phyloP scores from a whole-genome alignment of 2,329 filamentous ascomycete genomes.

The Pyrenochaeta sp. region DNA sequence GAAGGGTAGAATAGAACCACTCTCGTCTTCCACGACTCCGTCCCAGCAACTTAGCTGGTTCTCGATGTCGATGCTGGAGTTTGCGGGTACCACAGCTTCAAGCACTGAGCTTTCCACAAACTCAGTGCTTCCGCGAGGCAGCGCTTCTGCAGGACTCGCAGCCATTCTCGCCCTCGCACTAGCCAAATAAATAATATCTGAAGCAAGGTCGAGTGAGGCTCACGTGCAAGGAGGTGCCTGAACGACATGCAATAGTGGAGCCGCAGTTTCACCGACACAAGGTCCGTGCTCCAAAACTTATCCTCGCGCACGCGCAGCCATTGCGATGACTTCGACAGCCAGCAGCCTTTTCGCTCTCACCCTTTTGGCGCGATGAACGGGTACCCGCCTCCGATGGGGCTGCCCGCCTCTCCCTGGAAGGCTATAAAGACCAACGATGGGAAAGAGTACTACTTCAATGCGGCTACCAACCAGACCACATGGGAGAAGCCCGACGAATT shows the following conservation, averaged over 20 bases:
- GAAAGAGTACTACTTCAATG: slow-evolving; percentile 90
- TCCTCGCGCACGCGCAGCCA: neutral
- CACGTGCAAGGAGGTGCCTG: slow-evolving; percentile 30
- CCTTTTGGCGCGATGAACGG: slow-evolving; percentile 64
- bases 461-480: slow-evolving; percentile 83
- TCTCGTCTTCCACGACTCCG: slow-evolving; percentile 54
- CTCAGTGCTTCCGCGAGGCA: slow-evolving; percentile 44
- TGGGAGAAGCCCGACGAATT: slow-evolving; percentile 94
- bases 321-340: slow-evolving; percentile 5
- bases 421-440: slow-evolving; percentile 84
- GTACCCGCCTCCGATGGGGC: slow-evolving; percentile 58
- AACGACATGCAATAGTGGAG: slow-evolving; percentile 1
- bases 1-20: slow-evolving; percentile 61
- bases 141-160: slow-evolving; percentile 25
- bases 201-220: slow-evolving; percentile 10
- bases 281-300: slow-evolving; percentile 19
- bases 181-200: neutral
- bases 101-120: slow-evolving; percentile 51
- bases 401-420: slow-evolving; percentile 68
- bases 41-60: slow-evolving; percentile 55
- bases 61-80: slow-evolving; percentile 47
- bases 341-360: slow-evolving; percentile 12
- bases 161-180: slow-evolving; percentile 24
- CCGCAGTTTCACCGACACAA: slow-evolving; percentile 1
- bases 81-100: slow-evolving; percentile 50